These are phyloP conservation scores for Lolium perenne DNA, from an alignment of 176 grass and related monocot genomes.

Conservation along the genomic window DNA sequence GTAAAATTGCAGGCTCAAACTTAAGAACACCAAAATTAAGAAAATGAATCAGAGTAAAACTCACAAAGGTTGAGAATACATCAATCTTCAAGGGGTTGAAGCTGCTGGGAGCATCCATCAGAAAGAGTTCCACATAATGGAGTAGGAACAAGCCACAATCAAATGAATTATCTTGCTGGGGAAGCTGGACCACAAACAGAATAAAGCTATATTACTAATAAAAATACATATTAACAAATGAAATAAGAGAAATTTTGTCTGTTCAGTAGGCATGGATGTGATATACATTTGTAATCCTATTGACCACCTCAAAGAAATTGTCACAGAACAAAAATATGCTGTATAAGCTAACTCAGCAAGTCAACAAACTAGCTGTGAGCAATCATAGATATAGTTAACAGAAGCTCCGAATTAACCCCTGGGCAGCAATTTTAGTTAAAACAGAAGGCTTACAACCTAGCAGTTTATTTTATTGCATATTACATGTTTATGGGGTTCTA, in stretches of 20 bases:
- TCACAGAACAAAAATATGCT: conserved; percentile 13
- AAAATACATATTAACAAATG: conserved; percentile 2
- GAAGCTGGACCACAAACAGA: conserved; percentile 65
- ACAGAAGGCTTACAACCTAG: background rate
- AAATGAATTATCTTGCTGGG: conserved; percentile 98
- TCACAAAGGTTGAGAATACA: conserved; percentile 76
- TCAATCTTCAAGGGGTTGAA: conserved; percentile 79
- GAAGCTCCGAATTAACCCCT: conserved; percentile 4
- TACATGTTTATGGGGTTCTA: background rate
- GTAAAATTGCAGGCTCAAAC: background rate
- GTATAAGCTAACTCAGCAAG: background rate
- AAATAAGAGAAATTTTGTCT: conserved; percentile 5
- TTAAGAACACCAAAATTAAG: conserved; percentile 32
- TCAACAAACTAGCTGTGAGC: background rate
- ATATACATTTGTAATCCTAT: background rate
- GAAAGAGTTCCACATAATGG: conserved; percentile 89
- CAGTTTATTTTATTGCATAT: background rate
- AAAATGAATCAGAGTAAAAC: conserved; percentile 45
- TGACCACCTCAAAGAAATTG: background rate
- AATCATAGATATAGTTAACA: conserved; percentile 6
- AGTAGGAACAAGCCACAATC: conserved; percentile 96
- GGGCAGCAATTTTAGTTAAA: conserved; percentile 20
- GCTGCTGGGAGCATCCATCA: conserved; percentile 73
- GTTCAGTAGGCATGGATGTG: background rate
- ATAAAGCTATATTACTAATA: conserved; percentile 25